A percentile compares a stretch with the other conserved stretches of the same genome.
These are phyloP conservation scores for Salix viminalis DNA, from an alignment of 345 rosid genomes.

Conservation along the genomic window DNA sequence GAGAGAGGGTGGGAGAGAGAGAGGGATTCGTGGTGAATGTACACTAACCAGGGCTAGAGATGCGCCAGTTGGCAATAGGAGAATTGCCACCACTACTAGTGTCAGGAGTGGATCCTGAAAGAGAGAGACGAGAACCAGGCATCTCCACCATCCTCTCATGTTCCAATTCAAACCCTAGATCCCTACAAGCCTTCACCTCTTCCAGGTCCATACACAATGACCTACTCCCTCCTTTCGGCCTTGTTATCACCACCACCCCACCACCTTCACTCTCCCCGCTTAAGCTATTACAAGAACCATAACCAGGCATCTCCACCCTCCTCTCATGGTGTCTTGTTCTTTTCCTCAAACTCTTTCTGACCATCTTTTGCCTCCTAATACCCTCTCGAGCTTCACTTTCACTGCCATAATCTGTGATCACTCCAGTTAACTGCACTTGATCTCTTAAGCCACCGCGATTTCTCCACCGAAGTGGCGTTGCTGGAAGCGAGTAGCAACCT, in stretches of 20 bases:
- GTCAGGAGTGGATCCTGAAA: conserved; percentile 55
- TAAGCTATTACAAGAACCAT: conserved; percentile 28
- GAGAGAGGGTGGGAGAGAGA: neutral
- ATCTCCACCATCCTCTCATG: conserved; percentile 59
- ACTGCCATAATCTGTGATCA: conserved; percentile 60
- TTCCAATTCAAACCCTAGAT: conserved; percentile 86
- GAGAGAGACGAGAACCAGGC: conserved; percentile 46
- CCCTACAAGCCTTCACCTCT: conserved; percentile 66
- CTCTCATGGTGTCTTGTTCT: conserved; percentile 12
- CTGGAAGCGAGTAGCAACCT: conserved; percentile 58
- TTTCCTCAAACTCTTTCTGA: conserved; percentile 33
- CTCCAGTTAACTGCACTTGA: neutral
- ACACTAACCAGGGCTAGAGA: conserved; percentile 78
- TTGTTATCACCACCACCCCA: conserved; percentile 70
- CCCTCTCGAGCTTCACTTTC: conserved; percentile 58
- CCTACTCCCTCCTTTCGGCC: conserved; percentile 73
- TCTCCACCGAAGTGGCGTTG: conserved; percentile 42
- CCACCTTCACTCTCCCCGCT: conserved; percentile 61
- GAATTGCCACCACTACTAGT: conserved; percentile 81
- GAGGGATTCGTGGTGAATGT: neutral
- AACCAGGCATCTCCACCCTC: neutral
- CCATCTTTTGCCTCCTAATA: conserved; percentile 3
- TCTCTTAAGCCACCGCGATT: conserved; percentile 8
- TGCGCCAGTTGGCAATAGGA: conserved; percentile 83
- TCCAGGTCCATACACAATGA: conserved; percentile 85